These are phyloP conservation scores for Rauvolfia tetraphylla DNA, from an alignment of 257 asterid genomes.

Conservation along the genomic window DNA sequence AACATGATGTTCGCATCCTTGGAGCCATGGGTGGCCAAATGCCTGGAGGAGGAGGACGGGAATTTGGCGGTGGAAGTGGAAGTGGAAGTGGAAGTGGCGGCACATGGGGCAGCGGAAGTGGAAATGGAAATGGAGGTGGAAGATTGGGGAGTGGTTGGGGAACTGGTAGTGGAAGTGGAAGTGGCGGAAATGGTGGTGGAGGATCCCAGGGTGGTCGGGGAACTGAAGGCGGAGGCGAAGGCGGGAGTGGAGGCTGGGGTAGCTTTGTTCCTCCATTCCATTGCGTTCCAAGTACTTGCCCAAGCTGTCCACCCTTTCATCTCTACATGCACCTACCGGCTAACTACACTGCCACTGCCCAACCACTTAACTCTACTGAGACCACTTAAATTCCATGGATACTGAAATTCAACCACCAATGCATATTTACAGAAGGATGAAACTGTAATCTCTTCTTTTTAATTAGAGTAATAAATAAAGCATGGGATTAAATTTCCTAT, in stretches of 20 bases:
- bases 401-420: too few relatives aligned
- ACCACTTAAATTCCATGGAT: too few relatives aligned
- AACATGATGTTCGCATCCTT: neutral
- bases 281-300: constrained; percentile 16
- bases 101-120: neutral
- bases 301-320: neutral
- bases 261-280: neutral
- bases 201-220: neutral
- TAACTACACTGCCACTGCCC: too few relatives aligned
- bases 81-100: neutral
- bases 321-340: neutral
- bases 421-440: too few relatives aligned
- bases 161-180: neutral
- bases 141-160: neutral
- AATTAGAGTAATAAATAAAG: too few relatives aligned
- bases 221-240: neutral
- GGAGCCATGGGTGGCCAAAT: constrained; percentile 2
- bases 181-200: neutral
- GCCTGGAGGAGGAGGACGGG: neutral
- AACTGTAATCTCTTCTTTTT: too few relatives aligned
- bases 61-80: constrained; percentile 12
- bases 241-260: neutral
- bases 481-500: too few relatives aligned
- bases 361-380: too few relatives aligned
- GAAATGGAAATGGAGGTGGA: neutral